Base-by-base conservation (phyloP, 768 basidiomycete species). In the Tulasnella calospora region DNA sequence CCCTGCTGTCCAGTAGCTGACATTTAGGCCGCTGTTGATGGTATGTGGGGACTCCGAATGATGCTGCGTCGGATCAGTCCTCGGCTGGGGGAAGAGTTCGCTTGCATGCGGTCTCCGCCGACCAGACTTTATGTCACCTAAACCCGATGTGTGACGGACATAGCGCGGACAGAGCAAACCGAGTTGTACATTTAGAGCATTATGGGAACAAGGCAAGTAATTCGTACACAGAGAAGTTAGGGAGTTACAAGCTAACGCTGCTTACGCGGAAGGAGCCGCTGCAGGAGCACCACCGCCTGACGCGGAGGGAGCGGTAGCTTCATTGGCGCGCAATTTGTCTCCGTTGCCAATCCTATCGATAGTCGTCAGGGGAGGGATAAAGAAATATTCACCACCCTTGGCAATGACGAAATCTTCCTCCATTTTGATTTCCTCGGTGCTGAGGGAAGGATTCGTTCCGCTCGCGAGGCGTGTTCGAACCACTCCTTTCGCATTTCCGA, bases 381-480 rank as follows among this genome's bases (percentile, higher is more conserved):
- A 79, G 72, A 79, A 79, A 27, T 74, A 79, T 40, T 79, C 78
- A 23, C 78, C 78, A 40, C 78, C 78, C 12, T 67, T 27, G 12
- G 78, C 61, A 35, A 71, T 35, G 30, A 79, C 73, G 72, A 73
- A 79, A n/a, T 79, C 73, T 35, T 75, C 72, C 27, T 33, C 6
- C 15, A 79, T 61, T 6, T 41, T 33, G n/a, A 79, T 17, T 2
- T 47, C 13, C 3, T 71, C 51, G 3, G 15, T 10, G 27, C 23
- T 9, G 6, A 17, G 1, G 9, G 12, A 30, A 3, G 73, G 15
- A 35, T 79, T 57, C 19, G 73, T 44, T 15, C 71, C 73, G 17
- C 23, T 57, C 23, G 40, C 27, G 1, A 1, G 5, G 44, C 78
- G 51, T 1, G 19, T 21, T 27, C 78, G 33, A 51, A 51, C 33